Evolutionary conservation across 768 basidiomycete genomes (phyloP).

Genomic region (Mycena galopus): DNA sequence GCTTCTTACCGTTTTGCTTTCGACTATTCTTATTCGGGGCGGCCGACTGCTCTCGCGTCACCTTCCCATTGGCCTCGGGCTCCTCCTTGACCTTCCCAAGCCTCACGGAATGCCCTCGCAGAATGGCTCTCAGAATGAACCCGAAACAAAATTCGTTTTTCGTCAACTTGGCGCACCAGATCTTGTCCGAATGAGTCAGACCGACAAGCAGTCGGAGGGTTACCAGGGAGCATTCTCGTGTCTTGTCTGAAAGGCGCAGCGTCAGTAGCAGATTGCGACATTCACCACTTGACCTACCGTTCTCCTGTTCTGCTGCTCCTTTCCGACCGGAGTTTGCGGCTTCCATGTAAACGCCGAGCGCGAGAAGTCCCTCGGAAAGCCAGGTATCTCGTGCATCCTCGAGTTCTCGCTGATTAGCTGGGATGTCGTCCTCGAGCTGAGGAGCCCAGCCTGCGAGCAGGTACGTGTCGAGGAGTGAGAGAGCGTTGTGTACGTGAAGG

Average conservation of each 20-base stretch:
- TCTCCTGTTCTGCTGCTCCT: conserved; percentile 28
- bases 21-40: conserved; percentile 9
- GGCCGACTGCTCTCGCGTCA: conserved; percentile 15
- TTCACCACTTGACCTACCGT: conserved; percentile 36
- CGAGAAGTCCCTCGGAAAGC: conserved; percentile 62
- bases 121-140: conserved; percentile 62
- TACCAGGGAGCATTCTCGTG: conserved; percentile 65
- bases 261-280: background rate
- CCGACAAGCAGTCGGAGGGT: conserved; percentile 78
- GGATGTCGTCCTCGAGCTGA: conserved; percentile 16
- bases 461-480: conserved; percentile 73
- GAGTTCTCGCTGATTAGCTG: conserved; percentile 38
- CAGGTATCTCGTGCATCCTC: conserved; percentile 56
- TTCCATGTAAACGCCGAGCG: conserved; percentile 66
- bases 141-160: conserved; percentile 60
- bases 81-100: conserved; percentile 38
- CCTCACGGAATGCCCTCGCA: conserved; percentile 50
- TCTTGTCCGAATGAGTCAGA: conserved; percentile 71
- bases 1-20: conserved; percentile 14
- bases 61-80: conserved; percentile 34
- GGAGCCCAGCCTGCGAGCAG: conserved; percentile 69
- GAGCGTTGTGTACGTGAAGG: conserved; percentile 65
- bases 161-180: conserved; percentile 69
- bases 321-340: conserved; percentile 44
- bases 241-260: conserved; percentile 40